Evolutionary conservation across 176 grass and related monocot genomes (phyloP), one percentile per base, ranked within the genome.

Genomic region (Lolium multiflorum): DNA sequence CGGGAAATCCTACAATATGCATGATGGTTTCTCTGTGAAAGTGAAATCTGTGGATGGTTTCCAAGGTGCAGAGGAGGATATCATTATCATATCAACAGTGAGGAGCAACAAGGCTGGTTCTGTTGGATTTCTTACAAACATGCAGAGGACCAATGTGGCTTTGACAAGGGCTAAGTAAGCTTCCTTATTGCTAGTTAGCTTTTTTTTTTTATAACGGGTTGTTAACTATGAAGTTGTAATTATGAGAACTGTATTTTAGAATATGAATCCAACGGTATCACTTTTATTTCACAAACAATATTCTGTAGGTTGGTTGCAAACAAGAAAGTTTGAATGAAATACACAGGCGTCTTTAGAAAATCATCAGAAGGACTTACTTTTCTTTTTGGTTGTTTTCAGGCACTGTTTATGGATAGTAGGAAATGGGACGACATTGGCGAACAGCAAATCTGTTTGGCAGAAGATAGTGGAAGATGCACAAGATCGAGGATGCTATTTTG

Each of bases 21-120:
- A 84, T 80, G 63, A 77, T 0, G 4, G 46, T 55, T 85, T 92
- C 69, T 77, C 74, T 3, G 66, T 94, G 39, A 92, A 88, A 74
- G 84, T 90, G 49, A 87, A 81, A 48, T 89, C 85, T 1, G 81
- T 90, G 4, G 93, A 92, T 83, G 90, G 93, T 38, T 94, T 92
- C 84, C 82, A 94, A 86, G 87, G 93, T 9, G 85, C 77, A 18
- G 90, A 92, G 43, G 85, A 88, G 77, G 90, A 94, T 71, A 67
- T 92, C 10, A 92, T 90, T 14, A 92, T 92, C 64, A 83, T 94
- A 87, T 91, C 87, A 15, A 91, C 92, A n/a, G 89, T 92, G 35
- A 87, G 89, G 49, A 87, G 87, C 21, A 94, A 90, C 37, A 10
- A 9, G 81, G 51, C 18, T 85, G 92, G 87, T 74, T 88, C 87